phyloP scores from a whole-genome alignment of 768 basidiomycete species.

The Lactarius pseudohatsudake region DNA sequence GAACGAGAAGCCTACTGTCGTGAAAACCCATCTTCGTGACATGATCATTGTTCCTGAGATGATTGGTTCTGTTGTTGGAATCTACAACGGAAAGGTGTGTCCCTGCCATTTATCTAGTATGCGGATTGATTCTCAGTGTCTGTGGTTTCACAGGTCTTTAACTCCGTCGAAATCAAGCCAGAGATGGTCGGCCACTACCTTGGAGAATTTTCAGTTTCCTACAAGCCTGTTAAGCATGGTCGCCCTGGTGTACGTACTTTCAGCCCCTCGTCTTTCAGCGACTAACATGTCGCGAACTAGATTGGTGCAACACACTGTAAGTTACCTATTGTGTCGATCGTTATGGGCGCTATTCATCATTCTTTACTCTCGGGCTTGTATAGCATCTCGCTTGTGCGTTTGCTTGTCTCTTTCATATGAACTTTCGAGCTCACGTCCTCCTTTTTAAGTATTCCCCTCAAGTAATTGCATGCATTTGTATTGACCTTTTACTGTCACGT shows the following conservation, averaged over 20 bases:
- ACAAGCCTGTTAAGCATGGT: constrained; percentile 99
- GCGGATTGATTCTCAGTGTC: constrained; percentile 4
- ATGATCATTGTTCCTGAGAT: constrained; percentile 99
- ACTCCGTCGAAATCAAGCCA: constrained; percentile 98
- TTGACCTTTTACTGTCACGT: constrained; percentile 34
- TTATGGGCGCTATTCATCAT: constrained; percentile 16
- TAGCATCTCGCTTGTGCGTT: constrained; percentile 75
- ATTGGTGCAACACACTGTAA: constrained; percentile 90
- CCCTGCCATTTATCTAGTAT: neutral
- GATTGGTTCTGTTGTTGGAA: constrained; percentile 97
- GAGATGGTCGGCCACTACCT: constrained; percentile 99
- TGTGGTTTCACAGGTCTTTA: constrained; percentile 64
- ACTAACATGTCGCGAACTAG: constrained; percentile 39
- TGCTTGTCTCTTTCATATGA: constrained; percentile 2
- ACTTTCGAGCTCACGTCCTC: constrained; percentile 23
- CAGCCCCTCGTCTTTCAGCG: neutral
- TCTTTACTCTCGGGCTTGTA: constrained; percentile 19
- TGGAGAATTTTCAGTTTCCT: constrained; percentile 95
- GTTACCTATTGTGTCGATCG: constrained; percentile 34
- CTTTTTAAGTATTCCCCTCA: constrained; percentile 81
- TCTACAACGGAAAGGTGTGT: constrained; percentile 95
- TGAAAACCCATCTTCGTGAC: constrained; percentile 98
- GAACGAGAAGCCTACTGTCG: constrained; percentile 97
- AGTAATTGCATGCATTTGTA: constrained; percentile 55
- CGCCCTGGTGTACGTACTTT: constrained; percentile 85